Evolutionary conservation across 129 eudicot species (phyloP), one percentile per base, ranked within the genome.

Genomic region (Silybum marianum): DNA sequence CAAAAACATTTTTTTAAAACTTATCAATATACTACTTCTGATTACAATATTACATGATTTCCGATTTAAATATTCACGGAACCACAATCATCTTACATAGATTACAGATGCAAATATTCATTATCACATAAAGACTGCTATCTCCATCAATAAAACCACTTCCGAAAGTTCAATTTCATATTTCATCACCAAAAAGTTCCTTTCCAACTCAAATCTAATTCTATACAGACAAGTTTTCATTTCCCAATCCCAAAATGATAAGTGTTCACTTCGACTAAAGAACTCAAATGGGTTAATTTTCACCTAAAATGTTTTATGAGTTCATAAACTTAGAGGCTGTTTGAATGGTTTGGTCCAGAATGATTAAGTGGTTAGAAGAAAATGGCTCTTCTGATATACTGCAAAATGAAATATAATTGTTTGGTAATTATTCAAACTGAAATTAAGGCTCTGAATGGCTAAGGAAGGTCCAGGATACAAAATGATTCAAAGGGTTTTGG

Each of bases 121-220:
- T 58, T 0, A 18, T 54, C 10, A 58, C 66, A 58, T 58, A 58
- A 58, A 6, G 23, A 58, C 9, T 58, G 66, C 66, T 58, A 58
- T 58, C 6, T n/a, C 66, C 10, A n/a, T 6, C 23, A 58, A 18
- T 19, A 18, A 18, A 58, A 14, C 23, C 66, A 58, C 9, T 58
- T 58, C 23, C 66, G 10, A 58, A 58, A 58, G 66, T 58, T 58
- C 66, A 65, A 65, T 71, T 71, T 71, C 75, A 38, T 19, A 73
- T 73, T 73, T 39, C 77, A 39, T 21, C 77, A 73, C 63, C 63
- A 42, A 73, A 38, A 72, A 7, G 19, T 72, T 11, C 9, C 18
- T 72, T 72, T n/a, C 76, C 30, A 19, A 30, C 28, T 71, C 60
- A 48, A 48, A 48, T n/a, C 14, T 6, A 36, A 34, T 7, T 9